phyloP scores from a whole-genome alignment of 2,329 filamentous ascomycete genomes.

The Aspergillus udagawae region DNA sequence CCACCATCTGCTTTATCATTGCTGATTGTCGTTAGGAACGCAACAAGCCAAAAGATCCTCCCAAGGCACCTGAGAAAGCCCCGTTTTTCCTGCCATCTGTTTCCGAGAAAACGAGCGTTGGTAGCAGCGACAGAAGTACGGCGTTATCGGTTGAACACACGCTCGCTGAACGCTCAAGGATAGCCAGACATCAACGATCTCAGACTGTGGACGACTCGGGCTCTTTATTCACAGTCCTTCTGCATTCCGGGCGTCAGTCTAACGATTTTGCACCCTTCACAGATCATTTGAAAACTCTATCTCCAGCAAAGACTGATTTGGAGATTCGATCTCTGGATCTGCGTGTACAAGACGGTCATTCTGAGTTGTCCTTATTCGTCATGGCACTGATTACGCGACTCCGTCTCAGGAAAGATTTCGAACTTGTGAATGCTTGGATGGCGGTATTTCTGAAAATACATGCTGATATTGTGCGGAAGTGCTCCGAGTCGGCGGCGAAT shows the following conservation, averaged over 20 bases:
- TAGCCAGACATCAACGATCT: conserved; percentile 61
- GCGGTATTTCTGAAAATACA: conserved; percentile 84
- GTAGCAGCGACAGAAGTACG: conserved; percentile 24
- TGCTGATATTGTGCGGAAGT: conserved; percentile 52
- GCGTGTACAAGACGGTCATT: conserved; percentile 43
- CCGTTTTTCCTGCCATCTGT: conserved; percentile 80
- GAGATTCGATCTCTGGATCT: conserved; percentile 76
- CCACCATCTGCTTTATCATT: conserved; percentile 10
- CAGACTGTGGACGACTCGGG: conserved; percentile 27
- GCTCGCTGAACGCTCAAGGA: conserved; percentile 57
- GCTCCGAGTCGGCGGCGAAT: conserved; percentile 46
- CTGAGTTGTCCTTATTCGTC: conserved; percentile 78
- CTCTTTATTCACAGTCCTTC: conserved; percentile 46
- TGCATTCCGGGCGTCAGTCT: conserved; percentile 44
- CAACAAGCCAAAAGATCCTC: conserved; percentile 89
- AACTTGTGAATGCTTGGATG: conserved; percentile 97
- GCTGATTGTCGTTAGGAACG: conserved; percentile 56
- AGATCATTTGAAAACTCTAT: conserved; percentile 71
- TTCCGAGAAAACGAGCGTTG: conserved; percentile 27
- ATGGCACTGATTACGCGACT: conserved; percentile 71
- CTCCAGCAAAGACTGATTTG: conserved; percentile 81
- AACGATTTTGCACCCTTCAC: conserved; percentile 67
- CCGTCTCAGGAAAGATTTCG: conserved; percentile 72
- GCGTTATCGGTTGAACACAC: conserved; percentile 30
- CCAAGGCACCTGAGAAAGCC: conserved; percentile 87